A percentile compares a stretch with the other conserved stretches of the same genome.
Conservation (phyloP, 306 rosid species). For the Lotus japonicus region DNA sequence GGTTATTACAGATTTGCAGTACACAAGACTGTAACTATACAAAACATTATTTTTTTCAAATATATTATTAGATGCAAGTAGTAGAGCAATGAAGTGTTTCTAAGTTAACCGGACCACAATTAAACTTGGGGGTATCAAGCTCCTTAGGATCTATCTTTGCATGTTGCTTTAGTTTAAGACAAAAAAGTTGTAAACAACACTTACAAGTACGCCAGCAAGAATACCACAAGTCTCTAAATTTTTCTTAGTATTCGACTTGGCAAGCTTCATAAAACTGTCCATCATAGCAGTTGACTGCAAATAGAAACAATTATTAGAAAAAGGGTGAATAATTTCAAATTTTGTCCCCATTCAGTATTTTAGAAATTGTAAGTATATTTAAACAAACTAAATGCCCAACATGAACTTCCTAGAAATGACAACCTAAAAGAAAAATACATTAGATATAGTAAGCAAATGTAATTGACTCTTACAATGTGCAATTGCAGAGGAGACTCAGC, state of each 20-base stretch:
- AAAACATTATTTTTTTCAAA: not conserved
- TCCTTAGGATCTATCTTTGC: not conserved
- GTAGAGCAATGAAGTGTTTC: not conserved
- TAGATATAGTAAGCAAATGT: not conserved
- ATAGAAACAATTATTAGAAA: conserved; percentile 25
- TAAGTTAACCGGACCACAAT: not conserved
- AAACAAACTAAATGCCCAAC: conserved; percentile 19
- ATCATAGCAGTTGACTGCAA: conserved; percentile 83
- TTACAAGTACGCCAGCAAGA: conserved; percentile 93
- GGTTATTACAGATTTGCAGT: not conserved
- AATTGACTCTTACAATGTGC: conserved; percentile 67
- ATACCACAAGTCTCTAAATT: conserved; percentile 94
- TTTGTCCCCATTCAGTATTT: not conserved
- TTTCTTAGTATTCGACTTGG: conserved; percentile 76
- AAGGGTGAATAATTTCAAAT: not conserved
- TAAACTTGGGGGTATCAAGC: not conserved
- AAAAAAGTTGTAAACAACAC: conserved; percentile 27
- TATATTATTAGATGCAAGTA: not conserved
- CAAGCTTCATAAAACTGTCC: conserved; percentile 87
- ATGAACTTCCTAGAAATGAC: conserved; percentile 10
- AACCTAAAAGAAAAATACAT: not conserved
- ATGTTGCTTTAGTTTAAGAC: not conserved
- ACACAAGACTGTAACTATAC: not conserved
- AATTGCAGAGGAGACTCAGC: conserved; percentile 72
- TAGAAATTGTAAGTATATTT: not conserved